Evolutionary conservation across 306 rosid genomes (phyloP).

Genomic region (Prunus davidiana): DNA sequence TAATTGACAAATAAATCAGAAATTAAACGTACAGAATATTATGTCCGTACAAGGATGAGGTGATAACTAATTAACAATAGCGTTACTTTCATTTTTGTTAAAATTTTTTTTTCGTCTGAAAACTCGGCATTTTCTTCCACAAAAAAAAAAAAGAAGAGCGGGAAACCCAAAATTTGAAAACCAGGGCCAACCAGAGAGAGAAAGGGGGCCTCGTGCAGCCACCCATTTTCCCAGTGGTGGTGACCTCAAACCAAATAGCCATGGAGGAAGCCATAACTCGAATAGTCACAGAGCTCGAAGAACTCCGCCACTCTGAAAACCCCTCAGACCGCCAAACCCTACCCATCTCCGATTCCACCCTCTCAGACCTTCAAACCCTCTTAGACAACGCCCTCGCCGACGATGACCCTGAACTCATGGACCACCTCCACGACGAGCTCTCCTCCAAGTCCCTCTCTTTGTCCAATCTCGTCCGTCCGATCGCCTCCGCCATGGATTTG

Average conservation of each 20-base stretch:
- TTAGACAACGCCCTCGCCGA: slow-evolving; percentile 16
- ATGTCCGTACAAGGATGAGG: no score
- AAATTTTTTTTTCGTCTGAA: no score
- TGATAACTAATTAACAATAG: no score
- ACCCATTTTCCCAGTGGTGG: not conserved
- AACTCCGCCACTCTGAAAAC: slow-evolving; percentile 35
- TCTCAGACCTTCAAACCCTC: slow-evolving; percentile 62
- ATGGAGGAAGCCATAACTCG: slow-evolving; percentile 59
- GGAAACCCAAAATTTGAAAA: slow-evolving; percentile 20
- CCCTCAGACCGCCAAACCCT: slow-evolving; percentile 30
- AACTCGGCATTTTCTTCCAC: no score
- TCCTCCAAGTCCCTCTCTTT: slow-evolving; percentile 59
- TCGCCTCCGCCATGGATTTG: slow-evolving; percentile 76
- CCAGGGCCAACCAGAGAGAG: not conserved
- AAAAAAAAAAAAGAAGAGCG: not conserved
- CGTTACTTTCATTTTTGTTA: no score
- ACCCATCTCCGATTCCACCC: slow-evolving; percentile 47
- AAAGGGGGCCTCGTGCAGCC: not conserved
- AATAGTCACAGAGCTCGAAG: slow-evolving; percentile 57
- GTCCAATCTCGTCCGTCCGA: slow-evolving; percentile 42
- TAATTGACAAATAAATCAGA: no score
- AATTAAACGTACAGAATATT: no score
- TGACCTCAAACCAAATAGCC: slow-evolving; percentile 11
- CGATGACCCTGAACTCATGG: slow-evolving; percentile 31
- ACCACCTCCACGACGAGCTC: slow-evolving; percentile 49